A percentile compares a stretch with the other conserved stretches of the same genome.
These are phyloP conservation scores for Erigeron philadelphicus DNA, from an alignment of 140 eudicot genomes.

Conservation along the genomic window DNA sequence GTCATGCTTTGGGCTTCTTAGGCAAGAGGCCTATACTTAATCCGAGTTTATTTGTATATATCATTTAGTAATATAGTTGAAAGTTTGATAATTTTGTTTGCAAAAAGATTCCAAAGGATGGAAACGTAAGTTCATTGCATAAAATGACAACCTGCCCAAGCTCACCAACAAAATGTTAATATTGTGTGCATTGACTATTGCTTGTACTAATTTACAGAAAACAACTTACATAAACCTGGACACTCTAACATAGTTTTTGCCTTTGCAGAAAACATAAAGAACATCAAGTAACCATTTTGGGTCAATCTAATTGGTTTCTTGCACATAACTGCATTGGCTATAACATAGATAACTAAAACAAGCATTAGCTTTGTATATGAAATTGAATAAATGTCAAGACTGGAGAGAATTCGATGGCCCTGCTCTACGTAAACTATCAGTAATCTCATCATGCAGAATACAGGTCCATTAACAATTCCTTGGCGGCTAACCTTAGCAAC, in stretches of 20 bases:
- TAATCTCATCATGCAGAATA: slow-evolving; percentile 56
- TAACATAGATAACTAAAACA: neutral
- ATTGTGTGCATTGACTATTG: no score
- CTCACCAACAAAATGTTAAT: no score
- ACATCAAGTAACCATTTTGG: neutral
- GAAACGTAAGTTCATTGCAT: no score
- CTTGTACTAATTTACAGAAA: no score
- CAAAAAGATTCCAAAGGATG: no score
- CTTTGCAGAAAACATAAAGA: neutral
- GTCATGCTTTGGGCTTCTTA: slow-evolving; percentile 34
- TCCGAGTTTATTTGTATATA: neutral
- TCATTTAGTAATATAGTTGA: no score
- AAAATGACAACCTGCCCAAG: no score
- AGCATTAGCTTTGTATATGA: neutral
- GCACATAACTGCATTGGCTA: neutral
- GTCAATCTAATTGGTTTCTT: neutral
- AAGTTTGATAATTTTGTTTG: no score
- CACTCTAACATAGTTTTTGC: neutral
- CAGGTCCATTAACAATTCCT: slow-evolving; percentile 67
- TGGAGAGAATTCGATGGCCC: slow-evolving; percentile 22
- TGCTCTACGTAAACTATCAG: slow-evolving; percentile 38
- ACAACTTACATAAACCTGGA: no score
- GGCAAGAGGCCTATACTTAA: neutral
- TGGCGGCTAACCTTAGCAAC: slow-evolving; percentile 79
- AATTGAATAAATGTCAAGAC: neutral